Evolutionary conservation across 768 basidiomycete genomes (phyloP), one percentile per base, ranked within the genome.

Genomic region (Hygrocybe punicea): DNA sequence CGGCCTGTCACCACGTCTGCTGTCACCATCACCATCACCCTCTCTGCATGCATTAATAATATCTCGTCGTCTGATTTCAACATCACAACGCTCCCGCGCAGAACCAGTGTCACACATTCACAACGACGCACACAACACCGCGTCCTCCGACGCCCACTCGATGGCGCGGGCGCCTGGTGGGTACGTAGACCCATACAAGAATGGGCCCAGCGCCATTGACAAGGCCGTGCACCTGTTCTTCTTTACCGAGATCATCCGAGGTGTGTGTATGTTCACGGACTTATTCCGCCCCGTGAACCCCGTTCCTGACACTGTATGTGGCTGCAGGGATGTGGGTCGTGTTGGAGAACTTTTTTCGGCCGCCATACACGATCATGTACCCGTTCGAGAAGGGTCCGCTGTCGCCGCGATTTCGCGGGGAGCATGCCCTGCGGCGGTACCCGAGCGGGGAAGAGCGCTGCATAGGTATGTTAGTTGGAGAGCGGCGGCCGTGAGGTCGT

Each of bases 361-460:
- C 91, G 25, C 96, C 96, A 24, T 99, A 98, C 73, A 99, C 96
- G 33, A 98, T 98, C 79, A 94, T 89, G 88, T 93, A 93, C 70
- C 95, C 94, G 4, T 97, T 93, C 64, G 97, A 99, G 77, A 98
- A 98, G 72, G 97, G 97, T 34, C 97, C 97, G 21, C 75, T 98
- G 48, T 97, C 94, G 25, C 94, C 97, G 49, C 91, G 97, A 59
- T 99, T 99, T 81, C 87, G 97, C 67, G 97, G 97, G 47, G 97
- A 99, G 73, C 97, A 99, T 73, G 97, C 97, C 29, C 76, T 99
- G 59, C 86, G 97, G 58, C 79, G 97, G 64, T 99, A 99, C 73
- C 93, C 97, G 13, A 95, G 88, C 60, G 97, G 97, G 21, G 97
- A 99, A 76, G 97, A 99, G 72, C 85, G 97, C 45, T 99, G 97